Conservation (phyloP, 2,329 filamentous ascomycete species). For the Phaeophleospora eucalypticola region DNA sequence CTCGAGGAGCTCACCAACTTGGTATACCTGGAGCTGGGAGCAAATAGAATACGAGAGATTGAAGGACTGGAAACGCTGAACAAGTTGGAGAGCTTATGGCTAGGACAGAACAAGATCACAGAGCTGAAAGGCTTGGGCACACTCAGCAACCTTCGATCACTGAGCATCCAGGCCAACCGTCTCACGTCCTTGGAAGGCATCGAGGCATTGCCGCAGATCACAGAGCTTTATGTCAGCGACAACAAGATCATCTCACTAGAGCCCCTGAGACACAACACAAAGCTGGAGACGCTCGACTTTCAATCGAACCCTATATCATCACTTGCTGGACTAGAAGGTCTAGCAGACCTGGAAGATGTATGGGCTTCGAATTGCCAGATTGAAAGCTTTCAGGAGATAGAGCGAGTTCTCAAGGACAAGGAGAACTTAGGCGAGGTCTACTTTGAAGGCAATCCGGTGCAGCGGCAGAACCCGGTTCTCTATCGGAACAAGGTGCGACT, state of each 20-base stretch:
- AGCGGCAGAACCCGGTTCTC: slow-evolving; percentile 70
- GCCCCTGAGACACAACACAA: slow-evolving; percentile 54
- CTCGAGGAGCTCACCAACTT: slow-evolving; percentile 71
- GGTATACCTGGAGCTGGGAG: slow-evolving; percentile 82
- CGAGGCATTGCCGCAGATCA: slow-evolving; percentile 66
- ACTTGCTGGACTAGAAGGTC: slow-evolving; percentile 64
- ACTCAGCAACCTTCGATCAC: slow-evolving; percentile 74
- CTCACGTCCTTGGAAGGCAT: slow-evolving; percentile 75
- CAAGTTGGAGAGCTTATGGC: slow-evolving; percentile 83
- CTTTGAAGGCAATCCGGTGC: slow-evolving; percentile 90
- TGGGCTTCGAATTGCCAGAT: slow-evolving; percentile 92
- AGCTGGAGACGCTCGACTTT: slow-evolving; percentile 78
- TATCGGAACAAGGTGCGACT: slow-evolving; percentile 93
- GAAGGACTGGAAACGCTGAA: slow-evolving; percentile 74
- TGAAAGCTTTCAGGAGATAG: slow-evolving; percentile 74
- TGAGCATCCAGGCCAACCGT: slow-evolving; percentile 94
- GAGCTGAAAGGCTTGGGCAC: slow-evolving; percentile 72
- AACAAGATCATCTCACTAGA: slow-evolving; percentile 77
- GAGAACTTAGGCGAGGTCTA: slow-evolving; percentile 82
- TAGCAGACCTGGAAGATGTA: slow-evolving; percentile 76
- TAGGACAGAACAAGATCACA: slow-evolving; percentile 95
- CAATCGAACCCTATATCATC: slow-evolving; percentile 79
- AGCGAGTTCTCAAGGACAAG: slow-evolving; percentile 74
- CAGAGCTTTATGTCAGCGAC: slow-evolving; percentile 94
- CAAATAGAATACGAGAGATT: slow-evolving; percentile 86